Evolutionary conservation across 164 flowering plant genomes (phyloP).

Genomic region (Chimonanthus salicifolius): DNA sequence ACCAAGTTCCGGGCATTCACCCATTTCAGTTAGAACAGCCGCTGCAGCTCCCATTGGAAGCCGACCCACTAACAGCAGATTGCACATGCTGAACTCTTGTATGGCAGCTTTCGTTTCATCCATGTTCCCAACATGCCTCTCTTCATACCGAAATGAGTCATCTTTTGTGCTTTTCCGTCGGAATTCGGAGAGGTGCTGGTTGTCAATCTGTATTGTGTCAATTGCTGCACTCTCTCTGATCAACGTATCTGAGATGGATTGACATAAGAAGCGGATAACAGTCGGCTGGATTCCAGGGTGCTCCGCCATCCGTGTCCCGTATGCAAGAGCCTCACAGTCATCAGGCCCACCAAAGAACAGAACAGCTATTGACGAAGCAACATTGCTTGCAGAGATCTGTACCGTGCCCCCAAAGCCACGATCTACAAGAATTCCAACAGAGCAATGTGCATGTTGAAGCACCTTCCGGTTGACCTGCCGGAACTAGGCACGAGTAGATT

Average conservation of each 20-base stretch:
- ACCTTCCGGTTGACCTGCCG: conserved; percentile 55
- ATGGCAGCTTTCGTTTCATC: conserved; percentile 21
- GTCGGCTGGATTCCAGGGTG: conserved; percentile 43
- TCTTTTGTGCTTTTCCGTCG: neutral
- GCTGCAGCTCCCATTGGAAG: conserved; percentile 18
- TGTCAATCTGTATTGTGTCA: neutral
- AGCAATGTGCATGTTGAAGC: conserved; percentile 47
- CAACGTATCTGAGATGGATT: neutral
- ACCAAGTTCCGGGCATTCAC: conserved; percentile 64
- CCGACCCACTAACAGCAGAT: conserved; percentile 47
- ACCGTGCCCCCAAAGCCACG: conserved; percentile 40
- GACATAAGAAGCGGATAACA: conserved; percentile 20
- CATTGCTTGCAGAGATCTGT: conserved; percentile 12
- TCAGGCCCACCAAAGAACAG: conserved; percentile 79
- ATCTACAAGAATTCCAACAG: conserved; percentile 66
- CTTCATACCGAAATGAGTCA: conserved; percentile 14
- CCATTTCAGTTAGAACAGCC: conserved; percentile 13
- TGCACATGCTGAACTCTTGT: conserved; percentile 26
- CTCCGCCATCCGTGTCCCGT: conserved; percentile 62
- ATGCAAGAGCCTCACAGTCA: conserved; percentile 56
- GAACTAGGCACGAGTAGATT: conserved; percentile 50
- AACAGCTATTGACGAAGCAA: conserved; percentile 30
- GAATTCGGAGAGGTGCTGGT: conserved; percentile 4
- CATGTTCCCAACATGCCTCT: conserved; percentile 20
- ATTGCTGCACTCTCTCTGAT: neutral